Evolutionary conservation across 495 filamentous ascomycete genomes (phyloP), one percentile per base, ranked within the genome.

Genomic region (Filosporella fistucella): DNA sequence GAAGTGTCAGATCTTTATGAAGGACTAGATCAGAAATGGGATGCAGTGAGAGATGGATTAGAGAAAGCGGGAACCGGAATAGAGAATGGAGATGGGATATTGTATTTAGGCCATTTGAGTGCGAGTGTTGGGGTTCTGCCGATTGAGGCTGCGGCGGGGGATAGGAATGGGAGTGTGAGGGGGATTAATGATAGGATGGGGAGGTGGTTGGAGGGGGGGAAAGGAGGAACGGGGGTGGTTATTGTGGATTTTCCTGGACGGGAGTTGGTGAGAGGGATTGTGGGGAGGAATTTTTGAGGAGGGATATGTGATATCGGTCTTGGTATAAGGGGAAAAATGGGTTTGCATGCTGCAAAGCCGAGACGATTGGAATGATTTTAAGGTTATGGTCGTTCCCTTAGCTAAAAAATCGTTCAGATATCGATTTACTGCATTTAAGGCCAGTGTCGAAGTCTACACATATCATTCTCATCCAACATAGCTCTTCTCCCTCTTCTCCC

Each of bases 161-260:
- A n/a, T n/a, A n/a, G n/a, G 8, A 53, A 58, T 45, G 36, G 55
- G n/a, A 46, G 28, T 41, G 29, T 55, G 6, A 14, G 32, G 16
- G 58, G 55, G 21, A 55, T 57, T 32, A 60, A 58, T 38, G 58
- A 60, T 39, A 18, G 44, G 33, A 60, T 55, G 4, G 49, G 49
- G 13, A 17, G 40, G 16, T 47, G 37, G 37, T 37, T 41, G 28
- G 44, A 21, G 33, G 12, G 14, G 25, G 37, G n/a, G 35, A 30
- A 37, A 35, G 6, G 25, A 29, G 23, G 26, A 16, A 51, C 44
- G 0, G 57, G 57, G 14, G 46, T 60, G 20, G 49, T 60, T 1
- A 60, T 60, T 48, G 34, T 57, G 2, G 57, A 60, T 43, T 60
- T 60, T 21, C 57, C 54, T 8, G 57, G 57, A 12, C 30, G 36